These are phyloP conservation scores for Phytophthora aleatoria DNA, from an alignment of 352 stramenopile genomes.

Conservation along the genomic window DNA sequence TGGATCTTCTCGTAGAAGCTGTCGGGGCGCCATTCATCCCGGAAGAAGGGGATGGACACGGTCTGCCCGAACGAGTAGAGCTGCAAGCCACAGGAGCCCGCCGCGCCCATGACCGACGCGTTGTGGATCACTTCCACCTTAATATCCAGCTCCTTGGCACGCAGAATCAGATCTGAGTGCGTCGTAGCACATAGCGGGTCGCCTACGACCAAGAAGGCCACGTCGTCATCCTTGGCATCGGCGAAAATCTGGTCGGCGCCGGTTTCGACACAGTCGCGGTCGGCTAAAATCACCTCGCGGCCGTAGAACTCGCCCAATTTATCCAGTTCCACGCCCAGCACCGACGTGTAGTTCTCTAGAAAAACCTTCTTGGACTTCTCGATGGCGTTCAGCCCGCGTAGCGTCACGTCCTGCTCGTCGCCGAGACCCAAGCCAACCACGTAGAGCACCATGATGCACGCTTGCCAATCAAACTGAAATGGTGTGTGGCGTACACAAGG, in stretches of 20 bases:
- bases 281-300: constrained; percentile 86
- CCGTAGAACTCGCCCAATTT: constrained; percentile 95
- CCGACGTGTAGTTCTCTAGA: constrained; percentile 98
- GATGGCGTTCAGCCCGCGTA: constrained; percentile 96
- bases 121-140: constrained; percentile 98
- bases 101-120: constrained; percentile 98
- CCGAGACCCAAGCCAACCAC: constrained; percentile 97
- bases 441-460: constrained; percentile 90
- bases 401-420: constrained; percentile 98
- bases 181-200: constrained; percentile 98
- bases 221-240: constrained; percentile 89
- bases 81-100: constrained; percentile 95
- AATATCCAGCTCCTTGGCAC: constrained; percentile 93
- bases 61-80: constrained; percentile 99
- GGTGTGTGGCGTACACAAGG: too few species aligned
- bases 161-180: constrained; percentile 98
- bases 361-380: constrained; percentile 95
- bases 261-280: constrained; percentile 97
- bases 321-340: constrained; percentile 91
- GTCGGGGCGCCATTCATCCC: constrained; percentile 94
- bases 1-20: constrained; percentile 99
- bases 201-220: constrained; percentile 98
- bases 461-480: background rate
- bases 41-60: constrained; percentile 98
- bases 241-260: constrained; percentile 96